A percentile compares a stretch with the other conserved stretches of the same genome.
Evolutionary conservation across 495 filamentous ascomycete genomes (phyloP).

Genomic region (Parathielavia appendiculata): DNA sequence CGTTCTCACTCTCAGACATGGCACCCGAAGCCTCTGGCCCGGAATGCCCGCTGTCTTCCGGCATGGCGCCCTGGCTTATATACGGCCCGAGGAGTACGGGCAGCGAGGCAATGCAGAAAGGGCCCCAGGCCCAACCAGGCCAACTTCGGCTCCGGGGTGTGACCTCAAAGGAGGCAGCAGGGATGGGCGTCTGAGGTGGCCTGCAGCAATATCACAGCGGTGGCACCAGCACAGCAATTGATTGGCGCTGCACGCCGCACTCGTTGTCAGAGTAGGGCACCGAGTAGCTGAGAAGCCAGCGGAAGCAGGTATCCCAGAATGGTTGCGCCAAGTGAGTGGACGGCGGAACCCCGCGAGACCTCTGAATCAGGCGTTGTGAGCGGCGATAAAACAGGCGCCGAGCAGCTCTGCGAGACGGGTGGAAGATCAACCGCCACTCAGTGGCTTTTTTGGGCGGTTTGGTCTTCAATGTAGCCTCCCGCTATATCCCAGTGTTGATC

Average conservation of each 20-base stretch:
- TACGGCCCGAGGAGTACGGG: slow-evolving; percentile 26
- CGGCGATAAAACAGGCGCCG: slow-evolving; percentile 20
- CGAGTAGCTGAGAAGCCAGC: slow-evolving; percentile 18
- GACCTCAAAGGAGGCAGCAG: slow-evolving; percentile 19
- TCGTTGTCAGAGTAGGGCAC: slow-evolving; percentile 18
- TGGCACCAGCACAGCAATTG: slow-evolving; percentile 27
- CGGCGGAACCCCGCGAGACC: slow-evolving; percentile 20
- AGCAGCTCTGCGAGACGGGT: slow-evolving; percentile 19
- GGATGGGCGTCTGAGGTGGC: slow-evolving; percentile 14
- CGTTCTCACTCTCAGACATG: slow-evolving; percentile 53
- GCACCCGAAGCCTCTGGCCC: slow-evolving; percentile 49
- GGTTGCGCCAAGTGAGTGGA: slow-evolving; percentile 16
- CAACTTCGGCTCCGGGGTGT: slow-evolving; percentile 20
- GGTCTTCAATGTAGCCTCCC: slow-evolving; percentile 29
- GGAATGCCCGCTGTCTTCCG: slow-evolving; percentile 41
- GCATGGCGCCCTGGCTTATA: slow-evolving; percentile 48
- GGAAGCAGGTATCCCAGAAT: slow-evolving; percentile 13
- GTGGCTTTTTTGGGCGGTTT: slow-evolving; percentile 6
- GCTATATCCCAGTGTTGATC: slow-evolving; percentile 30
- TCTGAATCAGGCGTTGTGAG: slow-evolving; percentile 26
- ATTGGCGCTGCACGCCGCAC: slow-evolving; percentile 30
- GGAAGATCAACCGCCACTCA: slow-evolving; percentile 20
- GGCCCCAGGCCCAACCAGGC: slow-evolving; percentile 20
- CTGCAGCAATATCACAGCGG: slow-evolving; percentile 31
- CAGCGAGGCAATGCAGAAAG: slow-evolving; percentile 35